Conservation (phyloP, 345 rosid genomes). For the Isatis tinctoria region DNA sequence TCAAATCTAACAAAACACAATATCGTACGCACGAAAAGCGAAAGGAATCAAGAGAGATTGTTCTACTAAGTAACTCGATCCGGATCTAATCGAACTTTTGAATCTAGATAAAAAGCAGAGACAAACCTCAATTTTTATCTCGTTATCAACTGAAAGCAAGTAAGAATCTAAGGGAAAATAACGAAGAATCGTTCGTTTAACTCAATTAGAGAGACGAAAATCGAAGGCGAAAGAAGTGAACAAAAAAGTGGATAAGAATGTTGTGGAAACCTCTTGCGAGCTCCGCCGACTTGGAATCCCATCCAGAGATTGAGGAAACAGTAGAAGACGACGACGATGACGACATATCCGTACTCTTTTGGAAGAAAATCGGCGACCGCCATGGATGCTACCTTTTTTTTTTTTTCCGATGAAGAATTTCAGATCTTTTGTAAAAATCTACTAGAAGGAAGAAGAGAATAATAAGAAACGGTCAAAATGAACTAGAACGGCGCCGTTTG, state of each 20-base stretch:
- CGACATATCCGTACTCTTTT: slow-evolving; percentile 79
- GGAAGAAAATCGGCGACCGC: slow-evolving; percentile 35
- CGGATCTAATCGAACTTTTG: not conserved
- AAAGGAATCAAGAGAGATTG: no score
- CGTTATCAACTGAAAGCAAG: no score
- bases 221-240: not conserved
- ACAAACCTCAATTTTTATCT: not conserved
- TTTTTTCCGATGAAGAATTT: not conserved
- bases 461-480: not conserved
- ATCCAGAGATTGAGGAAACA: slow-evolving; percentile 25
- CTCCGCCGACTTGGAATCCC: slow-evolving; percentile 24
- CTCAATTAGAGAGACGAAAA: no score
- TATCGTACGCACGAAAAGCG: no score
- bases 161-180: no score
- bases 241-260: not conserved
- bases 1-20: no score
- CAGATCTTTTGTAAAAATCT: not conserved
- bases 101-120: not conserved
- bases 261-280: slow-evolving; percentile 21
- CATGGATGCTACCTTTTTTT: slow-evolving; percentile 5
- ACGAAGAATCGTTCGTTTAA: no score
- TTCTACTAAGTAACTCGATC: no score
- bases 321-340: slow-evolving; percentile 12
- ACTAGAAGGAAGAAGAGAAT: not conserved
- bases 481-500: not conserved